A percentile compares a stretch with the other conserved stretches of the same genome.
Evolutionary conservation across 2,329 filamentous ascomycete species (phyloP).

Genomic region (Colletotrichum cordylinicola): DNA sequence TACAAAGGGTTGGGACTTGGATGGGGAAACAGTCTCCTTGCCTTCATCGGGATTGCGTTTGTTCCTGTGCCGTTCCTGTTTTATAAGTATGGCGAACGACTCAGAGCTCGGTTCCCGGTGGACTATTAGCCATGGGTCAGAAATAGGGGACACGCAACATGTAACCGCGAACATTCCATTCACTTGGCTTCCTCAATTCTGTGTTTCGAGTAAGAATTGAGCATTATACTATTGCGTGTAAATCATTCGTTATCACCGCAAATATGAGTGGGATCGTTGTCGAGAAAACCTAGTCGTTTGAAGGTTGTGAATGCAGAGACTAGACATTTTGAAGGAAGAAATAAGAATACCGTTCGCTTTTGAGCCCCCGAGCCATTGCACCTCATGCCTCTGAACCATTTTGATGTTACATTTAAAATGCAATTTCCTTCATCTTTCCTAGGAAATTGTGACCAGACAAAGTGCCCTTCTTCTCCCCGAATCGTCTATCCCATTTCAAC

Average conservation of each 20-base stretch:
- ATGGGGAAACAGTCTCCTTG: conserved; percentile 25
- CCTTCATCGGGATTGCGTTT: conserved; percentile 15
- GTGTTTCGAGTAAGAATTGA: background rate
- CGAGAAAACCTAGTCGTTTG: accelerated
- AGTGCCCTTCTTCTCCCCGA: background rate
- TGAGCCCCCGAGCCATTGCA: accelerated
- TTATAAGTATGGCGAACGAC: conserved; percentile 3
- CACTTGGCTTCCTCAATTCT: background rate
- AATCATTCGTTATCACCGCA: background rate
- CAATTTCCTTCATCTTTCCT: background rate
- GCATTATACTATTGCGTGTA: background rate
- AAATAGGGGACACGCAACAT: background rate
- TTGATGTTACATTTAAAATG: background rate
- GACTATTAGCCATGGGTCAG: background rate
- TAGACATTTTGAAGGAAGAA: background rate
- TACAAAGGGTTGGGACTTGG: conserved; percentile 20
- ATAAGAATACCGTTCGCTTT: background rate
- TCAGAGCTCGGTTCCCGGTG: background rate
- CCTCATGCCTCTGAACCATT: accelerated
- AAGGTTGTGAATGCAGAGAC: background rate
- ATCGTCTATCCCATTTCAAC: background rate
- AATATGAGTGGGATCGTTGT: background rate
- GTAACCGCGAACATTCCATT: background rate
- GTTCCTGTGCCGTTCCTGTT: conserved; percentile 7
- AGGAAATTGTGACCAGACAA: background rate